These are phyloP conservation scores for Dissophora ornata DNA, from an alignment of 192 early-diverging fungal genomes.

Conservation along the genomic window DNA sequence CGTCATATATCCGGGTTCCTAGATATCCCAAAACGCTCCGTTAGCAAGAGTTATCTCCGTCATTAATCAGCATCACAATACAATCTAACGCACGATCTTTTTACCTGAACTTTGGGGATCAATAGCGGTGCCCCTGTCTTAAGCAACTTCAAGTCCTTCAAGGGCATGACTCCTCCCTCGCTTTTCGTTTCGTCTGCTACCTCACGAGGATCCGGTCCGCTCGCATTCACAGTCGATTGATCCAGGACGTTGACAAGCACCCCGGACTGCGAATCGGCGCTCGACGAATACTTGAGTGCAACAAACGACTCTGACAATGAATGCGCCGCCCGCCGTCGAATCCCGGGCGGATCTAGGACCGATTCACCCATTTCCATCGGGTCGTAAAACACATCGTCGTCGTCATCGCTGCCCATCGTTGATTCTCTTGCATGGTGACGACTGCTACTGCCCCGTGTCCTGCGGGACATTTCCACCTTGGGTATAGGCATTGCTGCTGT, in stretches of 20 bases:
- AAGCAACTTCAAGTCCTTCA: constrained; percentile 62
- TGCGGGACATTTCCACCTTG: background rate
- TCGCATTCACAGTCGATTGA: constrained; percentile 27
- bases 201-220: constrained; percentile 41
- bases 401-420: constrained; percentile 20
- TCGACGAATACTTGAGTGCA: constrained; percentile 61
- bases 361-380: constrained; percentile 33
- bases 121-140: constrained; percentile 72
- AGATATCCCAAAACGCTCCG: background rate
- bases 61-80: too few species aligned
- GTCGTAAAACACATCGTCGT: constrained; percentile 49
- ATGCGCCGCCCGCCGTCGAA: constrained; percentile 25
- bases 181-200: constrained; percentile 53
- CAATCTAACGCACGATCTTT: too few species aligned
- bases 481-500: constrained; percentile 40
- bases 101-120: constrained; percentile 75
- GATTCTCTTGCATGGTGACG: background rate
- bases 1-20: constrained; percentile 84
- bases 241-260: constrained; percentile 28
- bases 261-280: constrained; percentile 53
- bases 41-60: too few species aligned
- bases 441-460: constrained; percentile 12
- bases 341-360: constrained; percentile 36
- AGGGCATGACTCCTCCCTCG: constrained; percentile 62
- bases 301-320: constrained; percentile 65